Evolutionary conservation across 2,329 filamentous ascomycete genomes (phyloP).

Genomic region (Sclerotinia nivalis): DNA sequence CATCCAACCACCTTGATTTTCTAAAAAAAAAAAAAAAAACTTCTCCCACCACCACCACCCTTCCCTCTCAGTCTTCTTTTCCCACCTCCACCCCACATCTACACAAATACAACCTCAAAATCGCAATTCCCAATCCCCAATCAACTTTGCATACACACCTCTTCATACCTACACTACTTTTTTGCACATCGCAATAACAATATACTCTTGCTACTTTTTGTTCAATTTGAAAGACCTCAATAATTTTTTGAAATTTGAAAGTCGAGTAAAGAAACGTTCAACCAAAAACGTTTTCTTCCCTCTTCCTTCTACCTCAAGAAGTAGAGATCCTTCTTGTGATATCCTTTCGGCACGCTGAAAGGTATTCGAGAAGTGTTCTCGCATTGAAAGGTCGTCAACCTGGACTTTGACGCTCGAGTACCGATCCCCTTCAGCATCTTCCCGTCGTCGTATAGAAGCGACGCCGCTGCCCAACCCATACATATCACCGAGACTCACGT

Average conservation of each 20-base stretch:
- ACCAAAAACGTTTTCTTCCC: constrained; percentile 41
- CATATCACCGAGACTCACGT: constrained; percentile 68
- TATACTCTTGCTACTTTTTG: background rate
- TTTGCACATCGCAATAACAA: background rate
- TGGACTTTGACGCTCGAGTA: constrained; percentile 99
- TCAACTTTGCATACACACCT: constrained; percentile 12
- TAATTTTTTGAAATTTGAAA: constrained; percentile 20
- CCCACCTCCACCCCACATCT: constrained; percentile 12
- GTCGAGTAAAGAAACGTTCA: constrained; percentile 26
- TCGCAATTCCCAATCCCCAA: constrained; percentile 10
- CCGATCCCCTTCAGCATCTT: constrained; percentile 99
- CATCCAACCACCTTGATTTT: constrained; percentile 16
- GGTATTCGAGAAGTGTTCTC: constrained; percentile 69
- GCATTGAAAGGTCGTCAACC: constrained; percentile 81
- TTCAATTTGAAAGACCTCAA: constrained; percentile 4
- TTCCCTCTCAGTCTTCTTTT: background rate
- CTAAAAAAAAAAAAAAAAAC: background rate
- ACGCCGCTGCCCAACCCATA: constrained; percentile 55
- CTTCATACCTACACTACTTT: background rate
- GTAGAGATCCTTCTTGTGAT: constrained; percentile 68
- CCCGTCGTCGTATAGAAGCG: constrained; percentile 89
- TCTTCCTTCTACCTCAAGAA: constrained; percentile 55
- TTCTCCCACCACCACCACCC: background rate
- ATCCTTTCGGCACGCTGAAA: constrained; percentile 65
- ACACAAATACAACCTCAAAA: constrained; percentile 21